Conservation (phyloP, 2,329 filamentous ascomycete species). For the Verticillium zaregamsianum region DNA sequence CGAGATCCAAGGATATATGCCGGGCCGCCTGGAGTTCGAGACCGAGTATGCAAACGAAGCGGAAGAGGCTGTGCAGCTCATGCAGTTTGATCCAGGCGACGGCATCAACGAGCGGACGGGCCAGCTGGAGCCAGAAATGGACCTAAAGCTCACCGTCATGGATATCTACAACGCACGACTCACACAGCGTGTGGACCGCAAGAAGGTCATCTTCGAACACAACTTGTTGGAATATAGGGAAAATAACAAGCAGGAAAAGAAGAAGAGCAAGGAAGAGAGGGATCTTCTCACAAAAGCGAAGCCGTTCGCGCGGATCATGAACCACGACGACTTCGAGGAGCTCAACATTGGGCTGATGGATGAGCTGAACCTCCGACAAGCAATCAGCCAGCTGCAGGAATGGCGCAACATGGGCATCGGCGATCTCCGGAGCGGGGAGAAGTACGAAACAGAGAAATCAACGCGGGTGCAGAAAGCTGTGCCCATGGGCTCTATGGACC, state of each 20-base stretch:
- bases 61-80: constrained; percentile 95
- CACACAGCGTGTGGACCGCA: constrained; percentile 86
- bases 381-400: constrained; percentile 86
- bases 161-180: constrained; percentile 94
- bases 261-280: constrained; percentile 89
- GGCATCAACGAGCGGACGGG: constrained; percentile 81
- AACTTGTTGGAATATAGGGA: constrained; percentile 90
- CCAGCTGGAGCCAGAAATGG: constrained; percentile 91
- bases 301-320: constrained; percentile 96
- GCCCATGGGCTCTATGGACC: constrained; percentile 78
- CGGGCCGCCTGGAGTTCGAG: constrained; percentile 93
- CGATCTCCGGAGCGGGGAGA: constrained; percentile 80
- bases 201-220: constrained; percentile 96
- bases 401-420: constrained; percentile 85
- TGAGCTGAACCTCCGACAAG: constrained; percentile 85
- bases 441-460: constrained; percentile 87
- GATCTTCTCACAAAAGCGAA: constrained; percentile 92
- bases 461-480: constrained; percentile 64
- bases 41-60: constrained; percentile 97
- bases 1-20: constrained; percentile 98
- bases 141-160: constrained; percentile 96
- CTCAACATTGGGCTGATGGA: constrained; percentile 83
- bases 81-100: constrained; percentile 97
- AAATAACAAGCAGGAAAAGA: constrained; percentile 87
- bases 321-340: constrained; percentile 81